Evolutionary conservation across 2,329 filamentous ascomycete species (phyloP).

Genomic region (Colletotrichum karsti): DNA sequence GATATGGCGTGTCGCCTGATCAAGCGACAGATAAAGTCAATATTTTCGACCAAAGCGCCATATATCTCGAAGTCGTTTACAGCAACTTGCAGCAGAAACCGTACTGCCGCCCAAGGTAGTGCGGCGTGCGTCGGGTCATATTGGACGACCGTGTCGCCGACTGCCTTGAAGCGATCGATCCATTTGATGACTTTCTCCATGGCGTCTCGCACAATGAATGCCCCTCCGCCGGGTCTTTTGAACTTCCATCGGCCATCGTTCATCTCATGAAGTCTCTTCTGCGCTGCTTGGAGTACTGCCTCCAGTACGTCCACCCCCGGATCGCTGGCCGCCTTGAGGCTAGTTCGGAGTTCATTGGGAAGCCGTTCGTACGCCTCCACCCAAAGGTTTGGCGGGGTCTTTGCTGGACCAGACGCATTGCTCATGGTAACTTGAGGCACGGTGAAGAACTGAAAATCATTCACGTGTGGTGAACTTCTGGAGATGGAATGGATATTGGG

Average conservation of each 20-base stretch:
- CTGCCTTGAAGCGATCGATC: slow-evolving; percentile 37
- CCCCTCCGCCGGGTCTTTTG: not conserved
- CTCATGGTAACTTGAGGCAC: too few species aligned
- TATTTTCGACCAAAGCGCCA: not conserved
- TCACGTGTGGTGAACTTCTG: too few species aligned
- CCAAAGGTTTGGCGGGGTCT: too few species aligned
- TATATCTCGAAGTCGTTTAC: not conserved
- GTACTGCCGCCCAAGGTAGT: slow-evolving; percentile 39
- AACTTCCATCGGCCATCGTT: not conserved
- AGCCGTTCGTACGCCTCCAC: too few species aligned
- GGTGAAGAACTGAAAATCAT: too few species aligned
- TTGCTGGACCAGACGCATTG: too few species aligned
- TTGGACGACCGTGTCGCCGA: slow-evolving; percentile 36
- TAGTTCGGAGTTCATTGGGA: too few species aligned
- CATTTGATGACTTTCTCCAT: slow-evolving; percentile 30
- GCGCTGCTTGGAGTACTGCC: too few species aligned
- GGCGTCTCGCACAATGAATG: not conserved
- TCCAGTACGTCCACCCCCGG: too few species aligned
- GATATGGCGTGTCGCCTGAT: not conserved
- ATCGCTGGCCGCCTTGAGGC: too few species aligned
- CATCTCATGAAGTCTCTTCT: too few species aligned
- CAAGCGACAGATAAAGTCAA: not conserved
- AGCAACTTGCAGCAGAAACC: slow-evolving; percentile 35
- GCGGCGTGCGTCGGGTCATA: slow-evolving; percentile 37
- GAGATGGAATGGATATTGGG: too few species aligned